Base-by-base conservation (phyloP, 2,329 filamentous ascomycete species). In the Lachnellula arida region DNA sequence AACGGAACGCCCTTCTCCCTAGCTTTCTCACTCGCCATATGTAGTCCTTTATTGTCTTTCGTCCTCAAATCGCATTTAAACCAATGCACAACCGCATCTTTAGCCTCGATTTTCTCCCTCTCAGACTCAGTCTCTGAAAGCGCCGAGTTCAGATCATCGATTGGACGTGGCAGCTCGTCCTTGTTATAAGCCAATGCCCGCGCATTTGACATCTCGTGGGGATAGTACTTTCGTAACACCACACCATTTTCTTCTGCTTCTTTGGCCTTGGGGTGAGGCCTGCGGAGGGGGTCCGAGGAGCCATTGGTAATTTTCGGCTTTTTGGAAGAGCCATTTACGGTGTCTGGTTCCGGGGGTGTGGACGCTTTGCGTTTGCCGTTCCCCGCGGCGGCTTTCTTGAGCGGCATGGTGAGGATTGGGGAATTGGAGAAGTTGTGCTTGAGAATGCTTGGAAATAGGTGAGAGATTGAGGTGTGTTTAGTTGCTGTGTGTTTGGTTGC, bases 61-160 rank as follows among this genome's bases (percentile, higher is more conserved):
- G 81, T 77, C 2, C 91, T 81, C 50, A 96, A 73, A 69, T 96
- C 92, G 66, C 82, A 84, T 73, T 94, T 95, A 76, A 93, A 96
- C 91, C 91, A 96, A 72, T 96, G 89, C 0, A 96, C 81, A 0
- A 96, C 86, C 0, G 85, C 82, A 25, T 81, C 75, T 32, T 81
- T 81, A 0, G 78, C 74, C 1, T 73, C 59, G 12, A 88, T 78
- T 1, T 74, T 71, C 28, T 77, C 74, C 8, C 88, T 79, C 37
- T 72, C 69, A 0, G 72, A 64, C 2, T 76, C 72, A 0, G 90
- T 94, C 2, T 85, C 80, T 23, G 77, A 69, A 5, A 91, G 76
- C 0, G 85, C 84, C 0, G 75, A 70, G 5, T 83, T 70, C 2
- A 96, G 77, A 0, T 81, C 71, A 63, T 91, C 84, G 19, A 95